phyloP scores from a whole-genome alignment of 768 basidiomycete genomes.

The Xerocomellus intermedius region DNA sequence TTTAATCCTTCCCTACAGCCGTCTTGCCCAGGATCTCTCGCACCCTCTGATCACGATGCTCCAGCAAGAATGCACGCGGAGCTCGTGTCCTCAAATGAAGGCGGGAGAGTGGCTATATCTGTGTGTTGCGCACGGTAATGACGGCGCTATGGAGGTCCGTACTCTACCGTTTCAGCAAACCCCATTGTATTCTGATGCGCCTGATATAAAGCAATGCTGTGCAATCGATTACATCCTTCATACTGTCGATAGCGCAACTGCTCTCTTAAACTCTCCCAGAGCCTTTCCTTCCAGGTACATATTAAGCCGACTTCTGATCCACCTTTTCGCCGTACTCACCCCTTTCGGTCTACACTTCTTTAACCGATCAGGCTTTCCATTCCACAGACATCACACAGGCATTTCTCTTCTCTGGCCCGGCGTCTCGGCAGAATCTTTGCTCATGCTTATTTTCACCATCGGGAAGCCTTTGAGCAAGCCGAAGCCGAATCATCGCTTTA shows the following conservation, averaged over 20 bases:
- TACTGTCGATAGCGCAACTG: conserved; percentile 91
- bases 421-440: conserved; percentile 94
- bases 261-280: conserved; percentile 84
- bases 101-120: conserved; percentile 98
- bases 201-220: conserved; percentile 72
- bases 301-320: conserved; percentile 14
- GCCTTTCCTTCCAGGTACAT: conserved; percentile 88
- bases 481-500: conserved; percentile 91
- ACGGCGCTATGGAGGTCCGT: conserved; percentile 80
- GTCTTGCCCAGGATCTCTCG: conserved; percentile 83
- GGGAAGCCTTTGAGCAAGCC: conserved; percentile 85
- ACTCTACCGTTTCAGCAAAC: neutral
- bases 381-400: conserved; percentile 75
- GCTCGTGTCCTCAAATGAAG: conserved; percentile 95
- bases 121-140: conserved; percentile 92
- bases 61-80: conserved; percentile 83
- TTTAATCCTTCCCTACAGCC: conserved; percentile 42
- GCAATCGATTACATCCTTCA: conserved; percentile 96
- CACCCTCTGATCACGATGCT: conserved; percentile 82
- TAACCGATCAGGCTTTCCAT: conserved; percentile 64
- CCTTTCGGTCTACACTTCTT: neutral
- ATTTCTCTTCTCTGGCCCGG: conserved; percentile 86
- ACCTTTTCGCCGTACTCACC: conserved; percentile 22
- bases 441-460: conserved; percentile 94
- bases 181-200: conserved; percentile 16